Evolutionary conservation across 2,329 filamentous ascomycete species (phyloP).

Genomic region (Paecilomyces fulvus): DNA sequence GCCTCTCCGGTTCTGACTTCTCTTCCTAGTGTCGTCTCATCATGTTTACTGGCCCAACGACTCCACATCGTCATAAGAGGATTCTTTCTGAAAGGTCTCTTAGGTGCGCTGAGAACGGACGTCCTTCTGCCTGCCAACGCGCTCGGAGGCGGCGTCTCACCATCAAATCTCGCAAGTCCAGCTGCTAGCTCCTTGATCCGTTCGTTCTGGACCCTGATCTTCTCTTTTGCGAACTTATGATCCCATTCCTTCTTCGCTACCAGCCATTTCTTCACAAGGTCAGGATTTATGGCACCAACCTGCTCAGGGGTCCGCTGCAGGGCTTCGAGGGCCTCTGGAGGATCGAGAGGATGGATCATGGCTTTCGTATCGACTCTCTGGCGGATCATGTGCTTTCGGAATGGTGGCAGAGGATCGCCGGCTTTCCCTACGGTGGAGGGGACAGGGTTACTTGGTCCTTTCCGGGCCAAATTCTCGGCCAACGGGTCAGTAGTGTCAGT

Average conservation of each 20-base stretch:
- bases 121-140: slow-evolving; percentile 65
- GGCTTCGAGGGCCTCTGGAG: slow-evolving; percentile 56
- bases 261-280: slow-evolving; percentile 77
- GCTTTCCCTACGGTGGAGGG: slow-evolving; percentile 63
- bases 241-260: slow-evolving; percentile 66
- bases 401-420: slow-evolving; percentile 72
- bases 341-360: slow-evolving; percentile 58
- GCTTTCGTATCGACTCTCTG: slow-evolving; percentile 77
- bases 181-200: slow-evolving; percentile 63
- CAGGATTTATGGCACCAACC: slow-evolving; percentile 72
- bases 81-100: slow-evolving; percentile 44
- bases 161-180: slow-evolving; percentile 64
- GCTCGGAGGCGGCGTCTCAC: slow-evolving; percentile 73
- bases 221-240: slow-evolving; percentile 58
- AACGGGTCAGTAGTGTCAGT: slow-evolving; percentile 11
- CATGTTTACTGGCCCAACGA: slow-evolving; percentile 81
- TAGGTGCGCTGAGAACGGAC: slow-evolving; percentile 22
- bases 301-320: slow-evolving; percentile 55
- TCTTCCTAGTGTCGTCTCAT: slow-evolving; percentile 58
- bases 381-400: slow-evolving; percentile 82
- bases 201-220: slow-evolving; percentile 63
- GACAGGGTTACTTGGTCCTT: slow-evolving; percentile 8
- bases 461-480: slow-evolving; percentile 7
- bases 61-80: slow-evolving; percentile 77
- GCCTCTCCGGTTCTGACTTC: slow-evolving; percentile 15